Percentiles rank a stretch among this genome's conserved stretches.
Conservation (phyloP, 768 basidiomycete species). For the Boletus rubroflammeus region DNA sequence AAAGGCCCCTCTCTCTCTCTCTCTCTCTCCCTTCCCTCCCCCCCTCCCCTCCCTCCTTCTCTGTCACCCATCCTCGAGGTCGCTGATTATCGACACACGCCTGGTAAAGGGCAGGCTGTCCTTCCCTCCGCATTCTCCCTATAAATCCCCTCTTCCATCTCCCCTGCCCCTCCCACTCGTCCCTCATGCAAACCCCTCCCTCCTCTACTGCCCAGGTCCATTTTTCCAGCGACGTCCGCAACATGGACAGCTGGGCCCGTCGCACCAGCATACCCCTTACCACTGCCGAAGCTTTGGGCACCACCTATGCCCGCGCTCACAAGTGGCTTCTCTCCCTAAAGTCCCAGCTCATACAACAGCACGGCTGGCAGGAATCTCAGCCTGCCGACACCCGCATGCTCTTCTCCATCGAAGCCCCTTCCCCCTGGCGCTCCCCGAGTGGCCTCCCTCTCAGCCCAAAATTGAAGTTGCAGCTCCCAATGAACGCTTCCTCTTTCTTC, state of each 20-base stretch:
- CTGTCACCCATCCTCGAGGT: conserved; percentile 24
- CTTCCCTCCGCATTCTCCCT: conserved; percentile 10
- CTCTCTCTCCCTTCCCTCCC: conserved; percentile 26
- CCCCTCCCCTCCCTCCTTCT: conserved; percentile 25
- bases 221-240: conserved; percentile 75
- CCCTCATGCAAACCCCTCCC: conserved; percentile 31
- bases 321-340: conserved; percentile 68
- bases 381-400: conserved; percentile 67
- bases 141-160: conserved; percentile 21
- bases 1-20: conserved; percentile 31
- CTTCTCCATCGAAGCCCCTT: conserved; percentile 73
- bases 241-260: conserved; percentile 81
- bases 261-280: conserved; percentile 79
- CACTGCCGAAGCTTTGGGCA: conserved; percentile 76
- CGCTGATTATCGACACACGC: conserved; percentile 18
- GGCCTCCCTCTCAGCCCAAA: conserved; percentile 76
- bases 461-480: conserved; percentile 67
- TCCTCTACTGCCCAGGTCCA: conserved; percentile 57
- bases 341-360: conserved; percentile 57
- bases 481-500: conserved; percentile 82
- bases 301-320: conserved; percentile 77
- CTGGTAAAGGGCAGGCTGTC: conserved; percentile 33
- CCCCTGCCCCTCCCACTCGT: neutral
- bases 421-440: conserved; percentile 72
- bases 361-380: conserved; percentile 65